These are phyloP conservation scores for Candida ponderosae DNA, from an alignment of 805 yeast genomes.

Conservation along the genomic window DNA sequence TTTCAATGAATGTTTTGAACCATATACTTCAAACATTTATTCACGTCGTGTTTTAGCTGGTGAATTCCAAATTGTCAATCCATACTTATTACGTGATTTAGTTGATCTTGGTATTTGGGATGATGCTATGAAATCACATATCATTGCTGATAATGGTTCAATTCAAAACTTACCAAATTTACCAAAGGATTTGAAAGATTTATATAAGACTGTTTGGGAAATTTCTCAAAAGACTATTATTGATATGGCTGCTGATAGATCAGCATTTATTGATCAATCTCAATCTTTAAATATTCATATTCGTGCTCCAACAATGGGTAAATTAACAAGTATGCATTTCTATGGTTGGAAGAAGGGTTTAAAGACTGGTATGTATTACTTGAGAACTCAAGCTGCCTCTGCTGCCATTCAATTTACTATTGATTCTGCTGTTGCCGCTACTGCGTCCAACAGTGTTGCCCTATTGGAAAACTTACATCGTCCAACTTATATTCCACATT, in stretches of 20 bases:
- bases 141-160: constrained; percentile 77
- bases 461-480: constrained; percentile 28
- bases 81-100: constrained; percentile 74
- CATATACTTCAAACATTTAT: constrained; percentile 88
- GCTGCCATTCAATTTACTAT: constrained; percentile 92
- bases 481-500: constrained; percentile 26
- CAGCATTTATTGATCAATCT: constrained; percentile 87
- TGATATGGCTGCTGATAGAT: constrained; percentile 76
- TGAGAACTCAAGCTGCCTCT: constrained; percentile 95
- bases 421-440: constrained; percentile 90
- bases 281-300: constrained; percentile 89
- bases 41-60: constrained; percentile 88
- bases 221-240: constrained; percentile 77
- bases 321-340: constrained; percentile 95
- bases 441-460: constrained; percentile 54
- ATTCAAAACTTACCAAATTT: constrained; percentile 80
- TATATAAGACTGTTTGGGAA: constrained; percentile 98
- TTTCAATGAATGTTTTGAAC: constrained; percentile 93
- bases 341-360: constrained; percentile 98
- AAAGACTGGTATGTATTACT: constrained; percentile 97
- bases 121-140: constrained; percentile 66
- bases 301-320: constrained; percentile 90
- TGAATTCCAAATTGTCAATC: constrained; percentile 89
- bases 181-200: constrained; percentile 63
- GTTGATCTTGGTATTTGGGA: constrained; percentile 81